phyloP scores from a whole-genome alignment of 345 rosid species.

The Salix viminalis region DNA sequence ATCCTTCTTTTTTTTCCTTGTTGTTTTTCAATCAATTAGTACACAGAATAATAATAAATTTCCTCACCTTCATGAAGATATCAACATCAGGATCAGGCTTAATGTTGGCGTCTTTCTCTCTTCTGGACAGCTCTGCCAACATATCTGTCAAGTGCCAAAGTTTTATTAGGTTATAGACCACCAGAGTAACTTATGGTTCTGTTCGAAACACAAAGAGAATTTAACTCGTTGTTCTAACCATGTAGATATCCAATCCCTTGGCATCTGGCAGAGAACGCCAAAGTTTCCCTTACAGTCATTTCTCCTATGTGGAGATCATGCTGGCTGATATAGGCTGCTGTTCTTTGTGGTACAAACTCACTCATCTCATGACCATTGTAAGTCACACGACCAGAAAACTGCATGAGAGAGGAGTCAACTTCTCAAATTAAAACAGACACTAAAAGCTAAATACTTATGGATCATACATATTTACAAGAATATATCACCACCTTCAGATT shows the following conservation, averaged over 20 bases:
- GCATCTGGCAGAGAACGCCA: slow-evolving; percentile 77
- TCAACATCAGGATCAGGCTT: slow-evolving; percentile 81
- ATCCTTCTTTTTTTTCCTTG: no score
- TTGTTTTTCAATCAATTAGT: no score
- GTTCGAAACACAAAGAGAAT: neutral
- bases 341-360: slow-evolving; percentile 64
- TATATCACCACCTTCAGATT: slow-evolving; percentile 42
- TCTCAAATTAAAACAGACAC: neutral
- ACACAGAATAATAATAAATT: neutral
- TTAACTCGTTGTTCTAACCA: slow-evolving; percentile 34
- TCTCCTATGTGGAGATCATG: slow-evolving; percentile 56
- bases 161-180: neutral
- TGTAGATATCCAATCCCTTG: slow-evolving; percentile 57
- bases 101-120: slow-evolving; percentile 74
- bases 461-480: neutral
- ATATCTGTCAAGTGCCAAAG: slow-evolving; percentile 37
- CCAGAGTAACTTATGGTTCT: neutral
- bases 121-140: slow-evolving; percentile 64
- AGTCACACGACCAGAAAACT: slow-evolving; percentile 59
- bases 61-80: slow-evolving; percentile 70
- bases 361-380: slow-evolving; percentile 54
- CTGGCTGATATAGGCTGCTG: slow-evolving; percentile 68
- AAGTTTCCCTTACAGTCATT: slow-evolving; percentile 72
- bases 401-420: neutral
- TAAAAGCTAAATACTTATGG: neutral